Conservation (phyloP, 1,139 yeast genomes). For the Lodderomyces jiufengensis region DNA sequence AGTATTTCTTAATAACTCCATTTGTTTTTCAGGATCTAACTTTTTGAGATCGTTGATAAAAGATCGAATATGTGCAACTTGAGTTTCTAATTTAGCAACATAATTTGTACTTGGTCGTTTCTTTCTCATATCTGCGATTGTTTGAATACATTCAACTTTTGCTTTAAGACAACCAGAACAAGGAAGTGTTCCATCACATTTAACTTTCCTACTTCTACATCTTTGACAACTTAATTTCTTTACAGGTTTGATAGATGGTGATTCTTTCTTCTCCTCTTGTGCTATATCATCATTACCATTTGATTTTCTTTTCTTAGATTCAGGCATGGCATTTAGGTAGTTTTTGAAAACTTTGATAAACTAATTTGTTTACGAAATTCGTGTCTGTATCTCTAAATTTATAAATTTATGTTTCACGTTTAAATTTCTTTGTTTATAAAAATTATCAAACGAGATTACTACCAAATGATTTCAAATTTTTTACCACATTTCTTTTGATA, state of each 20-base stretch:
- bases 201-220: slow-evolving; percentile 52
- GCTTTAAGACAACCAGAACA: slow-evolving; percentile 48
- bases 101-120: slow-evolving; percentile 50
- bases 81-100: slow-evolving; percentile 36
- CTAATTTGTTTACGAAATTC: no score
- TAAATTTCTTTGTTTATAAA: no score
- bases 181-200: slow-evolving; percentile 50
- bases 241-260: not conserved
- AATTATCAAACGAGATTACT: no score
- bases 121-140: slow-evolving; percentile 51
- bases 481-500: no score
- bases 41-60: slow-evolving; percentile 25
- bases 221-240: slow-evolving; percentile 38
- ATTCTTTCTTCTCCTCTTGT: not conserved
- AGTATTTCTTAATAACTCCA: slow-evolving; percentile 19
- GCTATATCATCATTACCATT: not conserved
- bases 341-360: no score
- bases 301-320: not conserved
- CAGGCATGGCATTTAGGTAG: slow-evolving; percentile 1
- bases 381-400: no score
- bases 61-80: slow-evolving; percentile 22
- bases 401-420: no score
- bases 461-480: no score
- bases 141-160: slow-evolving; percentile 45
- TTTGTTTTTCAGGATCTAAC: slow-evolving; percentile 19